These are phyloP conservation scores for Styphnolobium japonicum DNA, from an alignment of 306 rosid genomes.

Conservation along the genomic window DNA sequence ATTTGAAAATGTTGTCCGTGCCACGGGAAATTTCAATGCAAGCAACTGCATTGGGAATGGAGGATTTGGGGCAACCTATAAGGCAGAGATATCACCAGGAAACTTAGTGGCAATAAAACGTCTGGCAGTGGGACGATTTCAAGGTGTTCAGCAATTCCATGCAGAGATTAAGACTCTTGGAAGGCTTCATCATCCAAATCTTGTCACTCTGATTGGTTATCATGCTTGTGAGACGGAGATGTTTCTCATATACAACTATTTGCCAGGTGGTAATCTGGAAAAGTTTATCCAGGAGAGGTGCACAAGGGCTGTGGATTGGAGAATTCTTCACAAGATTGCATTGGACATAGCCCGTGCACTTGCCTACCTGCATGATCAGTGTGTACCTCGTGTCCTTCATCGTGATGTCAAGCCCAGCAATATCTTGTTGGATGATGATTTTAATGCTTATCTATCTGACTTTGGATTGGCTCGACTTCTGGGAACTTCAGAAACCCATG, in stretches of 20 bases:
- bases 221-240: slow-evolving; percentile 92
- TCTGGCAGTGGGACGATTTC: slow-evolving; percentile 87
- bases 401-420: slow-evolving; percentile 97
- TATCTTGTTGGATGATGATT: slow-evolving; percentile 82
- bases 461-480: slow-evolving; percentile 93
- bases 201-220: slow-evolving; percentile 84
- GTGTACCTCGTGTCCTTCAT: slow-evolving; percentile 92
- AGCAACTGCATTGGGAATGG: slow-evolving; percentile 94
- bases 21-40: slow-evolving; percentile 75
- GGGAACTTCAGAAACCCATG: slow-evolving; percentile 96
- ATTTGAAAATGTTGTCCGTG: slow-evolving; percentile 76
- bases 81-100: slow-evolving; percentile 78
- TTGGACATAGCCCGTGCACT: slow-evolving; percentile 89
- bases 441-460: slow-evolving; percentile 84
- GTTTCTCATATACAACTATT: slow-evolving; percentile 83
- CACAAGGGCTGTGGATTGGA: slow-evolving; percentile 89
- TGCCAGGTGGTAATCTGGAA: slow-evolving; percentile 90
- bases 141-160: slow-evolving; percentile 82
- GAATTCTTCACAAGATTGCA: slow-evolving; percentile 89
- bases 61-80: slow-evolving; percentile 93
- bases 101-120: slow-evolving; percentile 77
- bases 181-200: slow-evolving; percentile 82
- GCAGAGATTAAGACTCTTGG: slow-evolving; percentile 92
- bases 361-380: slow-evolving; percentile 83
- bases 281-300: slow-evolving; percentile 89